Base-by-base conservation (phyloP, 371 early-diverging fungal genomes). In the Mucor saturninus region DNA sequence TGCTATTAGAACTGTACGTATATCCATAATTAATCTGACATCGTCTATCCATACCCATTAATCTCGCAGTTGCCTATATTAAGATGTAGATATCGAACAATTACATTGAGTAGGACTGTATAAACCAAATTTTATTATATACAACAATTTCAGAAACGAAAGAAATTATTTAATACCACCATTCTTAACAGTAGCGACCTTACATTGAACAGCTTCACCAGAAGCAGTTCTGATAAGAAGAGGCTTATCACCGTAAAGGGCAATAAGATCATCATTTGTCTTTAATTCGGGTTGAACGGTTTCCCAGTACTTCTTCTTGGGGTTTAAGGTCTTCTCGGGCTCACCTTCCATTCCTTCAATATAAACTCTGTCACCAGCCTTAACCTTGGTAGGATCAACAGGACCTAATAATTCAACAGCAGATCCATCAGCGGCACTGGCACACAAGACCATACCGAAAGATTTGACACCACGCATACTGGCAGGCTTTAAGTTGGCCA, bases 291-390 rank as follows among this genome's bases (percentile, higher is more conserved):
- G 96, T 83, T 97, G 97, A 54, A 98, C 89, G 32, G 95, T 90
- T 75, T 98, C 98, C 84, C 87, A 97, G 67, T 96, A 91, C 86
- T 98, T 98, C 88, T 94, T 95, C 87, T 98, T 98, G 71, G 98
- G 97, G 74, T 95, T 95, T 67, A 98, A 85, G 39, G 88, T 83
- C 69, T 88, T 90, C 68, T 96, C 97, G 91, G 97, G 70, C 73
- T 86, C 71, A 80, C 89, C 91, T 77, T 94, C 91, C 77, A 91
- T 89, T 31, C 94, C 95, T 56, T 92, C 93, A 81, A 97, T 91
- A 84, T 81, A 93, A 62, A 95, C 92, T 57, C 89, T 85, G 70
- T 95, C 95, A 61, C 98, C 98, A 37, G 98, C 95, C 71, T 79
- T 79, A 43, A 82, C 77, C 69, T 85, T 83, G 73, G 86, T 81